Conservation (phyloP, 768 basidiomycete species). For the Naganishia friedmannii region DNA sequence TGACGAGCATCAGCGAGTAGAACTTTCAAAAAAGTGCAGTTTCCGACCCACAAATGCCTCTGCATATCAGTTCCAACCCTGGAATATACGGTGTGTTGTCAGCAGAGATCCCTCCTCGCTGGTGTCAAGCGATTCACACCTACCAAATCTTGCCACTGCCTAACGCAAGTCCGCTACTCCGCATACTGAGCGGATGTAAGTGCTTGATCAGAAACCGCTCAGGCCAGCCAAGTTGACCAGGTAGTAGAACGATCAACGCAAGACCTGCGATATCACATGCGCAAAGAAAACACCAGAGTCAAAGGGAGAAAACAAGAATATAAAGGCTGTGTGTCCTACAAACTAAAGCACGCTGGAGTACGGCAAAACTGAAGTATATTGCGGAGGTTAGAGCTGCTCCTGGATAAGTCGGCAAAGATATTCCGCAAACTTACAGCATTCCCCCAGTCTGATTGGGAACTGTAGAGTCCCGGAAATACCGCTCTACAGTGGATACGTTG, state of each 20-base stretch:
- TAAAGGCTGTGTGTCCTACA: not conserved
- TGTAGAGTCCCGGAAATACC: not conserved
- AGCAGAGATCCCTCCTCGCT: too few relatives aligned
- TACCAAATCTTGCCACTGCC: slow-evolving; percentile 16
- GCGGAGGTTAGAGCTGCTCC: not conserved
- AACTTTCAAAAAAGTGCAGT: too few relatives aligned
- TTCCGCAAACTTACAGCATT: not conserved
- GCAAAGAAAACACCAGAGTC: not conserved
- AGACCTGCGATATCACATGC: not conserved
- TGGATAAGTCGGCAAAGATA: not conserved
- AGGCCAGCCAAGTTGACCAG: slow-evolving; percentile 17
- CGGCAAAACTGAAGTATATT: not conserved
- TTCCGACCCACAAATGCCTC: slow-evolving; percentile 1
- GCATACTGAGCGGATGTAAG: not conserved
- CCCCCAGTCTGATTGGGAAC: not conserved
- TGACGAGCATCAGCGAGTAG: not conserved
- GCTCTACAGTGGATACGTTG: not conserved
- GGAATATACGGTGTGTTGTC: not conserved
- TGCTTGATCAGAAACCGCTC: slow-evolving; percentile 1
- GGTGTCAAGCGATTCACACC: not conserved
- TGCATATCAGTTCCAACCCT: slow-evolving; percentile 14
- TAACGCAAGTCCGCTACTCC: slow-evolving; percentile 14
- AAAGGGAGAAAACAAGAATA: not conserved
- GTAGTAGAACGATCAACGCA: not conserved
- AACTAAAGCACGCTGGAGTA: not conserved